Base-by-base conservation (phyloP, 495 filamentous ascomycete species). In the Podospora bellae-mahoneyi region DNA sequence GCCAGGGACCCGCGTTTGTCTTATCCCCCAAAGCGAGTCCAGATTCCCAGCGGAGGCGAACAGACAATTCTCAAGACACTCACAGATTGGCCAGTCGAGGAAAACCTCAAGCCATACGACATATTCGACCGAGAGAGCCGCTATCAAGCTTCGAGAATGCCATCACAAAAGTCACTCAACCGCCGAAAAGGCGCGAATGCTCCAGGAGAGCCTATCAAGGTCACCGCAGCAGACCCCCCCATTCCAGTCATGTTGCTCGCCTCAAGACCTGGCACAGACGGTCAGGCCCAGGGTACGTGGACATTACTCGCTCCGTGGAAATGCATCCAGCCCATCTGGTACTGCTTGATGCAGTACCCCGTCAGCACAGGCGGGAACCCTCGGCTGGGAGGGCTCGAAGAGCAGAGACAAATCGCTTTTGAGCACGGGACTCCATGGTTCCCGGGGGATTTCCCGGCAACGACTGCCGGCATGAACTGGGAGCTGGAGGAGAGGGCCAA, bases 221-320 rank as follows among this genome's bases (percentile, higher is more conserved):
- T 88, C 6, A 81, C 86, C 7, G 68, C 82, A 1, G 83, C 82
- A n/a, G 96, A 99, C 72, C 92, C 92, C 5, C 78, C 84, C 5
- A 95, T 99, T 53, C 96, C 95, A 2, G 81, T 96, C 32, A 83
- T 97, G 15, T 78, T 93, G 26, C 77, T 91, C 10, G 84, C 91
- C 34, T 89, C 85, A 16, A 83, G 85, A 13, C 74, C 83, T 27
- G 68, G 76, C 16, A 68, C 71, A 13, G 73, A 75, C n/a, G 80
- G 80, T n/a, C 80, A 82, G 10, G 75, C 78, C 1, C 88, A 89
- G 59, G 90, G 91, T 0, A 87, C 82, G 1, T 98, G 94, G 93
- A 96, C 91, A 1, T 72, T 99, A 1, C 83, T 98, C 34, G 81
- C 95, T 3, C 95, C 95, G 0, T 98, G 95, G 94, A 94, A 93